Percentiles rank a stretch among this genome's conserved stretches.
These are phyloP conservation scores for Elsinoe ampelina DNA, from an alignment of 2,329 filamentous ascomycete genomes.

Conservation along the genomic window DNA sequence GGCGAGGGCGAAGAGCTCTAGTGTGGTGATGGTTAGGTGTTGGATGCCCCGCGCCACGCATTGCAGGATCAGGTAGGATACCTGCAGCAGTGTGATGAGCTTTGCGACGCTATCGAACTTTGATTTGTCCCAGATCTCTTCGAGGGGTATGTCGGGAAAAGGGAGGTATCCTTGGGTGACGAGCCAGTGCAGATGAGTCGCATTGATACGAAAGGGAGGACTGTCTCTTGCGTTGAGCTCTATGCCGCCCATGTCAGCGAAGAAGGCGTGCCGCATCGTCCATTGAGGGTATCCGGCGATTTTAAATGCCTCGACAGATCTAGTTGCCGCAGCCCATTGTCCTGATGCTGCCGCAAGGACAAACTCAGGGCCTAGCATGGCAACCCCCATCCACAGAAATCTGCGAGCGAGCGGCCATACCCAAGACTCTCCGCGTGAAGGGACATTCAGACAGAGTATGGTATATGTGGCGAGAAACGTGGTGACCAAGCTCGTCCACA, in stretches of 20 bases:
- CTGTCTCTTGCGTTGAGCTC: neutral
- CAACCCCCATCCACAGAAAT: neutral
- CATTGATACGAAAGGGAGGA: neutral
- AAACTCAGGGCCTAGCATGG: constrained; percentile 13
- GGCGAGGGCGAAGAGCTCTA: neutral
- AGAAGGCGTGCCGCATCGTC: constrained; percentile 15
- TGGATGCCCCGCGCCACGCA: neutral
- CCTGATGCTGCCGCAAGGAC: constrained; percentile 9
- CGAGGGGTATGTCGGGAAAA: neutral
- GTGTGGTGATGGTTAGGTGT: neutral
- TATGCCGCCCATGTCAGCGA: constrained; percentile 9
- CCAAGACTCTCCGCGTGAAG: neutral
- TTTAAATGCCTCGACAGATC: constrained; percentile 6
- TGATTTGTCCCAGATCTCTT: constrained; percentile 6
- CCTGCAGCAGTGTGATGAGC: neutral
- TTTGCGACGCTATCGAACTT: neutral
- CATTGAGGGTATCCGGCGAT: constrained; percentile 9
- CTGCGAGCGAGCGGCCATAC: neutral
- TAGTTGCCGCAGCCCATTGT: constrained; percentile 8
- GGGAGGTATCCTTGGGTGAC: neutral
- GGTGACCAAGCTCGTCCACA: neutral
- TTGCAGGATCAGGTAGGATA: neutral
- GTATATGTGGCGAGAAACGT: neutral
- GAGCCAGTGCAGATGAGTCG: neutral
- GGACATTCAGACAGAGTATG: neutral